Base-by-base conservation (phyloP, 2,329 filamentous ascomycete genomes). In the Pestalotiopsis sp. region DNA sequence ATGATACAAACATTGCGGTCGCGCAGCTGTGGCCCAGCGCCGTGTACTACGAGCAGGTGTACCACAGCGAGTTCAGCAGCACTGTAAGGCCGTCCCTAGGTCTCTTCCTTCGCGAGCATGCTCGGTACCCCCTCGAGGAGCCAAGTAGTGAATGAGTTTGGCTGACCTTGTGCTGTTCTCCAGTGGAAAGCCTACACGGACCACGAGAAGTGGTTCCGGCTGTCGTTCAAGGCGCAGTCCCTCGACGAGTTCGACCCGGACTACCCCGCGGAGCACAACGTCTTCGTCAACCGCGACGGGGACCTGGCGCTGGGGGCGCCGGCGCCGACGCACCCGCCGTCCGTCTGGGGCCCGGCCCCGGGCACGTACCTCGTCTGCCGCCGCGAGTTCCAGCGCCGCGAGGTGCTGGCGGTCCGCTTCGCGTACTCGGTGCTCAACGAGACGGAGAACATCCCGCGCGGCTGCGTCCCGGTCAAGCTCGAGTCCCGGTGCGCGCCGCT, bases 191-290 rank as follows among this genome's bases (percentile, higher is more conserved):
- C 39, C 38, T 64, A 64, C 62, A 64, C 62, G 17, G 62, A 52
- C 62, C 38, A 64, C 17, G 62, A 64, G 20, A 36, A 39, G 27
- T 36, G 23, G 5, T 64, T 49, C 13, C 62, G 62, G 11, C 62
- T 64, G 9, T 64, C 62, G 13, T 56, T 56, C 38, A 49, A 64
- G 13, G 62, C 45, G 62, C 62, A 64, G 38, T 45, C 20, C n/a
- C 62, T 64, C n/a, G 25, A 45, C 6, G 62, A 64, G 62, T 64
- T 64, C 45, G 62, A 64, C 23, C 62, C 62, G 20, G 62, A 49
- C 39, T 64, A 64, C 17, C 36, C 62, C 9, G 12, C n/a, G 45
- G 62, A 64, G 27, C 62, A 64, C 62, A 64, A 64, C 36, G 62
- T 64, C 17, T 64, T 64, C 38, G 39, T 64, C 38, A 52, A 64